Percentiles rank a stretch among this genome's conserved stretches.
phyloP scores from a whole-genome alignment of 2,329 filamentous ascomycete species.

The Taxawa tesnikishii region DNA sequence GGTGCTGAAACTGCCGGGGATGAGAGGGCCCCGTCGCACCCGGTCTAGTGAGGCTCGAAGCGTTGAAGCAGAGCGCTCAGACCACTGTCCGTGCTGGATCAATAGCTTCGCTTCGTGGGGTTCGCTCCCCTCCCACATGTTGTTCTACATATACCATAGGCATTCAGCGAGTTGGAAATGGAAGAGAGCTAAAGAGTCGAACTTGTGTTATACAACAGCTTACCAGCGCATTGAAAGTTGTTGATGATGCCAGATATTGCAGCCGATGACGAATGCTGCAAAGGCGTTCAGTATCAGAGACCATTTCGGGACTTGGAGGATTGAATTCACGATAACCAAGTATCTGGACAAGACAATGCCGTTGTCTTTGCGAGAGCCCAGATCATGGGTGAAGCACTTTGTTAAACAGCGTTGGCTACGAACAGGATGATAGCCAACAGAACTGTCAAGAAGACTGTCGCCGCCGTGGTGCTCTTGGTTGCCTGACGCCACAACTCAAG shows the following conservation, averaged over 20 bases:
- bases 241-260: constrained; percentile 10
- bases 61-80: too few species aligned
- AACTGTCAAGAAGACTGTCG: constrained; percentile 1
- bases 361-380: constrained; percentile 43
- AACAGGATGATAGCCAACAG: constrained; percentile 2
- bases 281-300: constrained; percentile 39
- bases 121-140: too few species aligned
- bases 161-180: too few species aligned
- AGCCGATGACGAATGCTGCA: constrained; percentile 27
- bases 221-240: constrained; percentile 12
- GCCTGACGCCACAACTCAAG: constrained; percentile 7
- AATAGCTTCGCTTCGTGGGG: too few species aligned
- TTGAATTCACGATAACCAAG: constrained; percentile 37
- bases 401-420: constrained; percentile 2
- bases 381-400: constrained; percentile 27
- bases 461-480: constrained; percentile 2
- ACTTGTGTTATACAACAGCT: constrained; percentile 12
- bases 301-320: constrained; percentile 42
- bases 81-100: too few species aligned
- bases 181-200: too few species aligned
- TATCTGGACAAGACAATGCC: constrained; percentile 41
- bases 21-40: too few species aligned
- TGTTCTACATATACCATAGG: too few species aligned
- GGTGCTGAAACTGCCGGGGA: too few species aligned
- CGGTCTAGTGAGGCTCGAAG: too few species aligned